Evolutionary conservation across 257 asterid species (phyloP), one percentile per base, ranked within the genome.

Genomic region (Solanum megistacrolobum): DNA sequence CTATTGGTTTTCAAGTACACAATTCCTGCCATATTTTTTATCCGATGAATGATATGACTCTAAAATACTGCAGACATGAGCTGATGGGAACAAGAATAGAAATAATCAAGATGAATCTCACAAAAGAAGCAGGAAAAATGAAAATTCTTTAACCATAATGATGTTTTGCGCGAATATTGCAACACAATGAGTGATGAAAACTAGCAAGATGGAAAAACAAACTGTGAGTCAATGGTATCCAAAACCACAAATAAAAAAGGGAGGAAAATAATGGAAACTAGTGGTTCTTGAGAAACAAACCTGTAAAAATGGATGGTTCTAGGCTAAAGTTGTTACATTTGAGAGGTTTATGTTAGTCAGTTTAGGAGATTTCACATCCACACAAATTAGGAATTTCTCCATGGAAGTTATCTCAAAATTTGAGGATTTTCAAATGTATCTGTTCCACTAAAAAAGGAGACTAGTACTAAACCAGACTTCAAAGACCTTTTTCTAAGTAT

Each of bases 1-100:
- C 93, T 88, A 86, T 96, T 92, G 34, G 99, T 96, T 88, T 86
- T 90, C 88, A 95, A 72, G 90, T 92, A 96, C 32, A 96, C 98
- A 0, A 90, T 87, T 25, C 98, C 98, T 13, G 95, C 97, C 98
- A 94, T 96, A 92, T 96, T 34, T 31, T 41, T 20, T 25, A 21
- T 84, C 73, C 62, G n/a, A 4, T 58, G 35, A 72, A 41, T 48
- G 13, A 60, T 25, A 25, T 48, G 23, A 75, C n/a, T 55, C 23
- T 43, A 81, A 38, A 38, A 5, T 32, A 31, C 12, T 36, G 18
- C 20, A 20, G 21, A 23, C 69, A 31, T 74, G 52, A 86, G 27
- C 23, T 41, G 87, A 55, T 52, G 34, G 86, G 39, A 88, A 34
- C 83, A 75, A 74, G 85, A 60, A 69, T 35, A 11, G 83, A 89